Evolutionary conservation across 768 basidiomycete species (phyloP).

Genomic region (Clathrus columnatus): DNA sequence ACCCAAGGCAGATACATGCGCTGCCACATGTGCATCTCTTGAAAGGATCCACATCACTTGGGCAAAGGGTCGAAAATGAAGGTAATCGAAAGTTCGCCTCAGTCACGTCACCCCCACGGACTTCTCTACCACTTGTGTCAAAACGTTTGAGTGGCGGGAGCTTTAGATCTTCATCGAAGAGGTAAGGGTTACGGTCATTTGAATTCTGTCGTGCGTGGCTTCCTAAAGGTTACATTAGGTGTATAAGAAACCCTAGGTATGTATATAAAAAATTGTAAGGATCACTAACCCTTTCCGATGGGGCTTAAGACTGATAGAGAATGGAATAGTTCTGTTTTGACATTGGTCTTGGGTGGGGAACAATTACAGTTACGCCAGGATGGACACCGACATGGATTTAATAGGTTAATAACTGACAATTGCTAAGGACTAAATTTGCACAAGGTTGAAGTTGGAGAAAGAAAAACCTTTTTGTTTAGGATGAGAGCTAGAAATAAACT

Average conservation of each 20-base stretch:
- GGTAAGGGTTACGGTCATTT: too few species aligned
- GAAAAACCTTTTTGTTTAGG: conserved; percentile 6
- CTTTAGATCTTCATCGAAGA: background rate
- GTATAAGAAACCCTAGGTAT: background rate
- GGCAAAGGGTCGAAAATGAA: conserved; percentile 39
- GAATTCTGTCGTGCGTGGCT: too few species aligned
- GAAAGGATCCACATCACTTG: conserved; percentile 16
- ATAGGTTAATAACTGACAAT: conserved; percentile 43
- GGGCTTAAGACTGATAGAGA: background rate
- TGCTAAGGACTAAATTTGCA: background rate
- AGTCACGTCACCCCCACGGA: too few species aligned
- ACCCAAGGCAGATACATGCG: conserved; percentile 64
- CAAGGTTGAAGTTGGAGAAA: conserved; percentile 8
- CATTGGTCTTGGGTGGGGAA: conserved; percentile 5
- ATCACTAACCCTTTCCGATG: background rate
- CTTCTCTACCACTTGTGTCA: background rate
- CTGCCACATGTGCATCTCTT: conserved; percentile 59
- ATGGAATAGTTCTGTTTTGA: background rate
- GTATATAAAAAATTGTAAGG: background rate
- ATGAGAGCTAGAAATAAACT: background rate
- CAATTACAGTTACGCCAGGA: conserved; percentile 50
- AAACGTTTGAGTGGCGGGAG: conserved; percentile 1
- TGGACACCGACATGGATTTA: conserved; percentile 59
- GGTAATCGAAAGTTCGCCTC: background rate
- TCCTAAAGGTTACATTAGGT: background rate